Conservation (phyloP, 768 basidiomycete species). For the Saitozyma sp. region DNA sequence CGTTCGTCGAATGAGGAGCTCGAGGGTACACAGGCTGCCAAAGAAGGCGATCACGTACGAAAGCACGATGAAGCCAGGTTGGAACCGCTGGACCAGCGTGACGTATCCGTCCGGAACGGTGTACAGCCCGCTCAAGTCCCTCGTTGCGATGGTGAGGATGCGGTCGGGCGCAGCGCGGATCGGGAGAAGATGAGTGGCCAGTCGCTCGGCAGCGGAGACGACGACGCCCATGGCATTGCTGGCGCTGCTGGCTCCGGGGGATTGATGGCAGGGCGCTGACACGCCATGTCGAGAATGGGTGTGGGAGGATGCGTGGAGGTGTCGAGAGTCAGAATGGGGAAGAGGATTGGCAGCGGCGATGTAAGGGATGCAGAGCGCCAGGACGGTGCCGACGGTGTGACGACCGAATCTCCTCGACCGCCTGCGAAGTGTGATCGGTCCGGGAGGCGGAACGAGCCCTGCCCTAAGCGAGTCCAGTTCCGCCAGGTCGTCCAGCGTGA, state of each 20-base stretch:
- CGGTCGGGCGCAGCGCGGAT: background rate
- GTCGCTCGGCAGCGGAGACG: no score
- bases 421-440: background rate
- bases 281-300: background rate
- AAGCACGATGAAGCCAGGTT: slow-evolving; percentile 49
- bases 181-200: background rate
- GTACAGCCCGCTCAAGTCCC: slow-evolving; percentile 11
- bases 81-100: slow-evolving; percentile 40
- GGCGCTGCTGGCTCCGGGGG: no score
- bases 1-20: slow-evolving; percentile 51
- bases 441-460: background rate
- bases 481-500: slow-evolving; percentile 12
- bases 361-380: slow-evolving; percentile 31
- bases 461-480: background rate
- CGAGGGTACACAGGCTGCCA: slow-evolving; percentile 52
- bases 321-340: background rate
- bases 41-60: slow-evolving; percentile 49
- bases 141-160: slow-evolving; percentile 4
- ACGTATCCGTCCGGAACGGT: slow-evolving; percentile 36
- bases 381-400: slow-evolving; percentile 2
- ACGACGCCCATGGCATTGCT: no score
- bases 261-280: no score
- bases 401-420: background rate
- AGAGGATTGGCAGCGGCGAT: slow-evolving; percentile 26
- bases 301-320: slow-evolving; percentile 6